Evolutionary conservation across 306 rosid species (phyloP), one percentile per base, ranked within the genome.

Genomic region (Pyrus communis): DNA sequence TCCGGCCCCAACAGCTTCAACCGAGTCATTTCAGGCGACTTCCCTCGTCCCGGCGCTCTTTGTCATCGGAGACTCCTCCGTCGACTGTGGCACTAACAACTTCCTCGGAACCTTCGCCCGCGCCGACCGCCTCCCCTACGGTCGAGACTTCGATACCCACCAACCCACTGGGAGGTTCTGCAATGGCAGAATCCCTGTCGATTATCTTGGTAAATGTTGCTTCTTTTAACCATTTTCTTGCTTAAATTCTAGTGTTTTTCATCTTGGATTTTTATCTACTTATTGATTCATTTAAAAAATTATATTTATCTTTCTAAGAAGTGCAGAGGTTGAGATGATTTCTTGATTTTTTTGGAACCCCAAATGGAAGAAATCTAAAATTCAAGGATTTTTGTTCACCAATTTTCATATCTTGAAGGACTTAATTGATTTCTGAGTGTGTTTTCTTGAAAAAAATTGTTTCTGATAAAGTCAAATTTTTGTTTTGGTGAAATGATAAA

Each of bases 101-200:
- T 94, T 78, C 70, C 93, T 94, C 0, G 88, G 78, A 17, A 94
- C 98, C 3, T 82, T 94, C 10, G 96, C 97, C 7, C 89, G 93
- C 5, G 93, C 98, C 46, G 84, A 94, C 79, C 96, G 69, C 75
- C 91, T 79, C 30, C 98, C 98, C 25, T 94, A 92, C 59, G 93
- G 98, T 23, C 86, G 91, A 23, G 96, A 90, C 33, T 94, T 94
- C 76, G 97, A 91, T 81, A 85, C 98, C 4, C 92, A 85, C 72
- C 85, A 64, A 21, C 97, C 97, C 40, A 92, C 96, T 18, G 96
- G 95, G 27, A 84, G 96, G 64, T 94, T 94, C 88, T 85, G 81
- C 81, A 94, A 94, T 49, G 98, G 96, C 23, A 85, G 95, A 60
- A 89, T 89, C 66, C 97, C 96, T 45, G 98, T 95, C 12, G 97